These are phyloP conservation scores for Volvariella surrecta DNA, from an alignment of 1,284 basidiomycete genomes.

Conservation along the genomic window DNA sequence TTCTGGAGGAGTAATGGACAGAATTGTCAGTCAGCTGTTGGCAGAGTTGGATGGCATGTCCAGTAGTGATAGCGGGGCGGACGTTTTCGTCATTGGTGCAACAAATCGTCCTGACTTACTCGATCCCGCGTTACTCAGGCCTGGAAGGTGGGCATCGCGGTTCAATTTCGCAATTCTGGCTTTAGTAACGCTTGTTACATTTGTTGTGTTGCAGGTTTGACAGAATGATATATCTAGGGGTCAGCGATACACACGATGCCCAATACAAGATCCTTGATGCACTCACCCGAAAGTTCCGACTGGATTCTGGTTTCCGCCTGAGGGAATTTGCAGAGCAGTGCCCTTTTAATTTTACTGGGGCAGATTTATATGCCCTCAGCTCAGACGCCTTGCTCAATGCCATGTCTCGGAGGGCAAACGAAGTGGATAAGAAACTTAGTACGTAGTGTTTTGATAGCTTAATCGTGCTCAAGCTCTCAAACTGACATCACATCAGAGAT, in stretches of 20 bases:
- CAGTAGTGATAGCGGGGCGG: constrained; percentile 44
- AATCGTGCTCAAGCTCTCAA: neutral
- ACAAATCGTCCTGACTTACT: constrained; percentile 96
- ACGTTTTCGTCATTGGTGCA: constrained; percentile 95
- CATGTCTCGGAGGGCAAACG: constrained; percentile 83
- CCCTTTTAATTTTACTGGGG: constrained; percentile 92
- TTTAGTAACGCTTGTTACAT: too few relatives aligned
- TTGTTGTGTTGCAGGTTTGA: constrained; percentile 74
- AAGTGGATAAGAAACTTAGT: constrained; percentile 71
- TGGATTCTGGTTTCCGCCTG: constrained; percentile 68
- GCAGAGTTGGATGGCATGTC: constrained; percentile 95
- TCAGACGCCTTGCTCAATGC: constrained; percentile 95
- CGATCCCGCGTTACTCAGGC: constrained; percentile 88
- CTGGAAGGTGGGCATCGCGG: constrained; percentile 63
- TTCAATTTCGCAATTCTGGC: too few relatives aligned
- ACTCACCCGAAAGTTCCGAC: constrained; percentile 86
- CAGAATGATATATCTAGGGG: constrained; percentile 92
- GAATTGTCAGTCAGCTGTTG: constrained; percentile 93
- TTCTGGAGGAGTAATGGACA: constrained; percentile 95
- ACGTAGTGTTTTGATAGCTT: constrained; percentile 12
- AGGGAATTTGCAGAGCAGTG: constrained; percentile 65
- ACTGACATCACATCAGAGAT: constrained; percentile 24
- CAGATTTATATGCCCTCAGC: constrained; percentile 97
- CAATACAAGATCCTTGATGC: constrained; percentile 88
- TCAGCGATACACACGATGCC: constrained; percentile 82